Conservation (phyloP, 2,329 filamentous ascomycete species). For the Venturiaceae sp. region DNA sequence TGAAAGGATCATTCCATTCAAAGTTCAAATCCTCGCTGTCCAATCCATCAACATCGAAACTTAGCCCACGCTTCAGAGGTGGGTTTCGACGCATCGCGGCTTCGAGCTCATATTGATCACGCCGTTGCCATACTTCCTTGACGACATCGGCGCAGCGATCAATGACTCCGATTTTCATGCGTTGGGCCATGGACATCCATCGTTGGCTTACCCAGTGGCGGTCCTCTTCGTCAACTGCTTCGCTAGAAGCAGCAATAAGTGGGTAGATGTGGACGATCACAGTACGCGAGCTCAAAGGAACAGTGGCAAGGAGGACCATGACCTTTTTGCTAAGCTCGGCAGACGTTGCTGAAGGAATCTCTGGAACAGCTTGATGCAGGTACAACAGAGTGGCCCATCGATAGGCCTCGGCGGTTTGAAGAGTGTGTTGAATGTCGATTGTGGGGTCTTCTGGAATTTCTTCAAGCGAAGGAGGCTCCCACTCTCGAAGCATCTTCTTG, state of each 20-base stretch:
- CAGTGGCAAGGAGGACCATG: conserved; percentile 51
- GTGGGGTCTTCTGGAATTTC: conserved; percentile 55
- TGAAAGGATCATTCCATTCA: conserved; percentile 1
- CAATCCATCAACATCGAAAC: neutral
- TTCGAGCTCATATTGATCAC: conserved; percentile 40
- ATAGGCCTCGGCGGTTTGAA: conserved; percentile 58
- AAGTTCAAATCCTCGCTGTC: neutral
- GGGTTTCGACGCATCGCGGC: conserved; percentile 9
- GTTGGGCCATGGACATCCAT: conserved; percentile 50
- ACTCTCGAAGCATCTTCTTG: conserved; percentile 50
- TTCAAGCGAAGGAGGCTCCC: conserved; percentile 44
- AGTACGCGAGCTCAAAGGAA: conserved; percentile 51
- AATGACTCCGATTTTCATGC: conserved; percentile 59
- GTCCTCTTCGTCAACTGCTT: conserved; percentile 49
- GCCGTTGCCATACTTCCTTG: conserved; percentile 55
- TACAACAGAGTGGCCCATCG: conserved; percentile 58
- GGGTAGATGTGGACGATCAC: conserved; percentile 63
- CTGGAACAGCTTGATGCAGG: conserved; percentile 58
- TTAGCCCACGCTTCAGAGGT: conserved; percentile 10
- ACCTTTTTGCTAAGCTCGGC: conserved; percentile 52
- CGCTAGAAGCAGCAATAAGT: conserved; percentile 57
- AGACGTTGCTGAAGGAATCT: conserved; percentile 51
- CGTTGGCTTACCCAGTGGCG: conserved; percentile 53
- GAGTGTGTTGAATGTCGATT: conserved; percentile 51
- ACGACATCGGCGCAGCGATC: conserved; percentile 56